Evolutionary conservation across 257 asterid genomes (phyloP).

Genomic region (Schizonepeta tenuifolia): DNA sequence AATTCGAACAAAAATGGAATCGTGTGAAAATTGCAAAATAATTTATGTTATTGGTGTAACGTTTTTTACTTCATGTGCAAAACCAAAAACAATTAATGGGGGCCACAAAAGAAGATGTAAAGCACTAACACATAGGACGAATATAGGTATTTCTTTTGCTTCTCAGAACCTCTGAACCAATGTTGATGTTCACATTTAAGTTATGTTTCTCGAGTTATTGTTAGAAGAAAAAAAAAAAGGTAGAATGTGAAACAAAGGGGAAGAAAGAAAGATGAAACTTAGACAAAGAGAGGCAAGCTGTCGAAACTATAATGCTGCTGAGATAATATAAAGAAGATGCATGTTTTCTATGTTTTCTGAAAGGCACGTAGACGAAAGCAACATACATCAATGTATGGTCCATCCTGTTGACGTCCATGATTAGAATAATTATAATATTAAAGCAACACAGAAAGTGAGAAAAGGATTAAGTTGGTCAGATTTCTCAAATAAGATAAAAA

Average conservation of each 20-base stretch:
- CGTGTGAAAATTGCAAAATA: too few species aligned
- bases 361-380: not conserved
- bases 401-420: not conserved
- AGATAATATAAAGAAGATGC: not conserved
- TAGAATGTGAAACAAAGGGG: not conserved
- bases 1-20: too few species aligned
- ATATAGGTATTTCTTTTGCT: not conserved
- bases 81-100: too few species aligned
- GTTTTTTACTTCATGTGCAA: too few species aligned
- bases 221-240: not conserved
- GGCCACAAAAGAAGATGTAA: conserved; percentile 2
- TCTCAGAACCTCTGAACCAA: not conserved
- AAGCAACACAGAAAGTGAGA: conserved; percentile 9
- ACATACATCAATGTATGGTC: not conserved
- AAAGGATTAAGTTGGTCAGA: not conserved
- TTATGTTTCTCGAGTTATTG: not conserved
- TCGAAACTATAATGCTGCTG: not conserved
- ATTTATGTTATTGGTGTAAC: too few species aligned
- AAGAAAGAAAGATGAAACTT: not conserved
- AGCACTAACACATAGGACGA: not conserved
- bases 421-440: not conserved
- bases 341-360: not conserved
- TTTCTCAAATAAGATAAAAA: not conserved
- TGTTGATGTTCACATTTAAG: conserved; percentile 1
- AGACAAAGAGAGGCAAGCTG: not conserved